These are phyloP conservation scores for Eucalyptus dawsonii DNA, from an alignment of 345 rosid species.

Conservation along the genomic window DNA sequence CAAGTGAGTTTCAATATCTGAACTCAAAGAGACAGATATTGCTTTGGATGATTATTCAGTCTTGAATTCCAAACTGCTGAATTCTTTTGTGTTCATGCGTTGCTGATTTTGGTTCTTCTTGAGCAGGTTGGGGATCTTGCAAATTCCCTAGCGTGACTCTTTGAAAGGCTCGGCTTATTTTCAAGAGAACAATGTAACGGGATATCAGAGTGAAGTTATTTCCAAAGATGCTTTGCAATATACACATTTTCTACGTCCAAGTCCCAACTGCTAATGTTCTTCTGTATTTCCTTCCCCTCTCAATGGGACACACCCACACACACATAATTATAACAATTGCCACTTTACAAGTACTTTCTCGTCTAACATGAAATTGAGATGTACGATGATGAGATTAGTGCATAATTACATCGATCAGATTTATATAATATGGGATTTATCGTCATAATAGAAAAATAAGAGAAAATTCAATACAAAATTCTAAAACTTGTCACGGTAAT, in stretches of 20 bases:
- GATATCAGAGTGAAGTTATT: not conserved
- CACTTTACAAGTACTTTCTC: not conserved
- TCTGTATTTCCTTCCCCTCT: not conserved
- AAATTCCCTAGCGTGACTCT: slow-evolving; percentile 32
- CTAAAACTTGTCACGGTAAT: not conserved
- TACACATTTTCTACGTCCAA: not conserved
- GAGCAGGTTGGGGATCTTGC: slow-evolving; percentile 29
- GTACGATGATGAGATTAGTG: not conserved
- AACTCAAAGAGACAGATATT: not conserved
- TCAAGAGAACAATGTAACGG: not conserved
- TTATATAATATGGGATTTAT: not conserved
- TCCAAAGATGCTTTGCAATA: not conserved
- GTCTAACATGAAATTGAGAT: not conserved
- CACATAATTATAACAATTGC: not conserved
- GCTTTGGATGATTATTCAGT: not conserved
- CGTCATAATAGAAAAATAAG: not conserved
- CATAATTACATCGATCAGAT: not conserved
- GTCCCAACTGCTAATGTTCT: not conserved
- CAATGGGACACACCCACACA: not conserved
- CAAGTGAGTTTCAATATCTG: slow-evolving; percentile 34
- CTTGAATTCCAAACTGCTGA: not conserved
- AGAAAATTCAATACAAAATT: not conserved
- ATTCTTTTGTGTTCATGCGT: not conserved
- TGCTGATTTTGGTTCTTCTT: not conserved
- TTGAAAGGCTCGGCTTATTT: slow-evolving; percentile 1